phyloP scores from a whole-genome alignment of 371 early-diverging fungal species.

The Mucor lusitanicus region DNA sequence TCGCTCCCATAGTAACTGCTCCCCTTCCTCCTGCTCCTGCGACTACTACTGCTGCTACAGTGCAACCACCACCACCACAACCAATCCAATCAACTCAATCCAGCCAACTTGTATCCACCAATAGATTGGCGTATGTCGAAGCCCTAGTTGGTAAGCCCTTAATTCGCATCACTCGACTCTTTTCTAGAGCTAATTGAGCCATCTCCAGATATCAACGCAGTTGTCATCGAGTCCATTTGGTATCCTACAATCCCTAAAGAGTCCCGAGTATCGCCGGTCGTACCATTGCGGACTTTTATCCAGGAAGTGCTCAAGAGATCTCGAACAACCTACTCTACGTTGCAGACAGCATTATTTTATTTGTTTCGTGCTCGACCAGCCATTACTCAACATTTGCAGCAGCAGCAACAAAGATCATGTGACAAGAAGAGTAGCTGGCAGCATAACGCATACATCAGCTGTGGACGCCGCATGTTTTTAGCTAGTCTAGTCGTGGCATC shows the following conservation, averaged over 20 bases:
- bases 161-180: background rate
- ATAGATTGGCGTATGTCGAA: conserved; percentile 51
- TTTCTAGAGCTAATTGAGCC: background rate
- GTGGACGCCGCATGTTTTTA: conserved; percentile 75
- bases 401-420: background rate
- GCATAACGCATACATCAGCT: conserved; percentile 56
- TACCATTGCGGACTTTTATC: conserved; percentile 73
- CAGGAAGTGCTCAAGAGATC: conserved; percentile 78
- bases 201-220: conserved; percentile 54
- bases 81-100: background rate
- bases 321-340: conserved; percentile 76
- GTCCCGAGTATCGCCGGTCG: conserved; percentile 47
- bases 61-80: background rate
- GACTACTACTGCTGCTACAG: background rate
- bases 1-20: background rate
- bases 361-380: conserved; percentile 56
- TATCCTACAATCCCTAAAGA: conserved; percentile 27
- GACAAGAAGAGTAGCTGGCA: conserved; percentile 10
- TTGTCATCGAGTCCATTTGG: conserved; percentile 68
- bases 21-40: background rate
- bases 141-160: conserved; percentile 50
- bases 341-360: conserved; percentile 76
- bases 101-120: conserved; percentile 19
- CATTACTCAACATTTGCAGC: conserved; percentile 25
- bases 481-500: conserved; percentile 72